Base-by-base conservation (phyloP, 2,329 filamentous ascomycete genomes). In the Myriosclerotinia curreyana region DNA sequence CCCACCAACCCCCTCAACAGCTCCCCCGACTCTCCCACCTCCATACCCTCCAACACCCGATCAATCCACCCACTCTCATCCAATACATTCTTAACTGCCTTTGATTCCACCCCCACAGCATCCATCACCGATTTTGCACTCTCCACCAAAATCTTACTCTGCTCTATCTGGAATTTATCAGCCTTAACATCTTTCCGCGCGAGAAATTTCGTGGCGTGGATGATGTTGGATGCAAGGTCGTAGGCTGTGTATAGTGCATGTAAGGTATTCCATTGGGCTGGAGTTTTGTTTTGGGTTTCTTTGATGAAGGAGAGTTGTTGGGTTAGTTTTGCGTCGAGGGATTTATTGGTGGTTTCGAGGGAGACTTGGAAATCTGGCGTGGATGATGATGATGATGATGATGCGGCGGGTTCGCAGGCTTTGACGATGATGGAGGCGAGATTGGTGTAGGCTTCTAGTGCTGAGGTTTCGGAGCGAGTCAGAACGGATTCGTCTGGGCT, bases 61-160 rank as follows among this genome's bases (percentile, higher is more conserved):
- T 75, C 74, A 55, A 75, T 75, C 73, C 71, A 75, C 4, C 73
- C 74, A 22, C 74, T 70, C 46, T 75, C 73, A 61, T 74, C 70
- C 42, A 75, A 60, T 2, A 65, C 68, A 49, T 70, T 72, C 56
- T 73, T 74, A 31, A 73, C 64, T 11, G 17, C 48, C 20, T 58
- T 58, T 11, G 67, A 68, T 51, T 71, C 70, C 15, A 68, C 66
- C 12, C 60, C 60, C 8, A 73, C 66, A 9, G 58, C 51, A 28
- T 67, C 55, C 44, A 72, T 28, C 3, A 74, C 34, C 22, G 49
- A 46, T 25, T 64, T 59, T 14, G 68, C 68, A 9, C 54, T 53
- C 20, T 65, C 63, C 12, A 40, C 34, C 12, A 67, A 52, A 17
- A 60, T 63, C 42, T 63, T 60, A 22, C 60, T 71, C 40, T 63